Conservation (phyloP, 2,329 filamentous ascomycete species). For the Tolypocladium sp. region DNA sequence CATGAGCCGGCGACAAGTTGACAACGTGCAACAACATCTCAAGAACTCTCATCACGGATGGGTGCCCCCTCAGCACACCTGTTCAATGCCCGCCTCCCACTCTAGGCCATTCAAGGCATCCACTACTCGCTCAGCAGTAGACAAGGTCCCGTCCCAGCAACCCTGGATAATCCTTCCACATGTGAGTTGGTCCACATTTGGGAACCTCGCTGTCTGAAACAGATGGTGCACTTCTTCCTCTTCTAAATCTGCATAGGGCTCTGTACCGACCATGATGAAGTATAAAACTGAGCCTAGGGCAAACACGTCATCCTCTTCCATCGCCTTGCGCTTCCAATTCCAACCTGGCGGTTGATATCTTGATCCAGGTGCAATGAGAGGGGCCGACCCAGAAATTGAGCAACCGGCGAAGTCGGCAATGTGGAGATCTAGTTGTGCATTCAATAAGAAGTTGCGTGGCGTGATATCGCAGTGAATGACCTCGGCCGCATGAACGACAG, state of each 20-base stretch:
- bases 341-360: constrained; percentile 14
- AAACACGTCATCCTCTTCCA: constrained; percentile 20
- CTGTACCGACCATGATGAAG: constrained; percentile 20
- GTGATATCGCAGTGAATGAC: constrained; percentile 30
- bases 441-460: constrained; percentile 26
- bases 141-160: constrained; percentile 14
- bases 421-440: constrained; percentile 20
- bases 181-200: constrained; percentile 12
- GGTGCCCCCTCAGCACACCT: too few relatives aligned
- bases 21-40: too few relatives aligned
- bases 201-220: constrained; percentile 16
- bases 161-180: constrained; percentile 17
- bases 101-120: too few relatives aligned
- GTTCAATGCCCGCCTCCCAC: too few relatives aligned
- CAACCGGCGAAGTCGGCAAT: constrained; percentile 27
- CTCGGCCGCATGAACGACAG: constrained; percentile 22
- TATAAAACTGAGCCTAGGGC: constrained; percentile 24
- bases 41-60: too few relatives aligned
- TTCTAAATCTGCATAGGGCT: constrained; percentile 17
- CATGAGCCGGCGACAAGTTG: too few relatives aligned
- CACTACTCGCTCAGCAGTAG: too few relatives aligned
- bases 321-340: constrained; percentile 14
- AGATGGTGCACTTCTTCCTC: constrained; percentile 14
- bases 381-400: constrained; percentile 14
- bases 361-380: constrained; percentile 10